Percentiles rank a stretch among this genome's conserved stretches.
These are phyloP conservation scores for Diplodia mutila DNA, from an alignment of 2,329 filamentous ascomycete genomes.

Conservation along the genomic window DNA sequence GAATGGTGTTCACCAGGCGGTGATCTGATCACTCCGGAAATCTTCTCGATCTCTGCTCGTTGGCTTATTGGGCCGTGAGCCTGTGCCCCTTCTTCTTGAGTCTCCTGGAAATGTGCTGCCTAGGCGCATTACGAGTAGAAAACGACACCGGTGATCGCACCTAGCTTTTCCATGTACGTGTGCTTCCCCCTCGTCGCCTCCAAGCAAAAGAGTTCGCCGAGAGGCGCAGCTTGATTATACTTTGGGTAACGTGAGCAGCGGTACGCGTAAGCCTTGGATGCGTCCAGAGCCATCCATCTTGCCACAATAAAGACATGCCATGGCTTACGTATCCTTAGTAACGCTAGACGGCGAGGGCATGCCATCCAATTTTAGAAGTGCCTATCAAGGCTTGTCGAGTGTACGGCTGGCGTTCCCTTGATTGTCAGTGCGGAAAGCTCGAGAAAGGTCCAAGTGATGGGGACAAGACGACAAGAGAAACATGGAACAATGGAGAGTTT, in stretches of 20 bases:
- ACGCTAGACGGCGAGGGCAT: no score
- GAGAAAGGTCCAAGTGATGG: not conserved
- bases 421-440: not conserved
- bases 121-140: not conserved
- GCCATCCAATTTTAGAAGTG: not conserved
- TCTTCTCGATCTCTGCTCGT: no score
- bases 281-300: not conserved
- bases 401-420: not conserved
- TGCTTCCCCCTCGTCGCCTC: not conserved
- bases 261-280: constrained; percentile 1
- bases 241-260: not conserved
- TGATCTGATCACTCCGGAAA: not conserved
- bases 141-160: not conserved
- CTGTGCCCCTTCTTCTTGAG: not conserved
- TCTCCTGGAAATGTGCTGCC: not conserved
- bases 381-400: not conserved
- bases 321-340: not conserved
- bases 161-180: not conserved
- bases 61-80: no score
- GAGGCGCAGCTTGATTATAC: not conserved
- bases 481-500: not conserved
- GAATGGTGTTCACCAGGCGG: not conserved
- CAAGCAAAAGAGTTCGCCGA: not conserved
- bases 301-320: not conserved
- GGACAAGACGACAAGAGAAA: not conserved